Percentiles rank a stretch among this genome's conserved stretches.
These are phyloP conservation scores for Colletotrichum acutatum DNA, from an alignment of 2,329 filamentous ascomycete species.

Conservation along the genomic window DNA sequence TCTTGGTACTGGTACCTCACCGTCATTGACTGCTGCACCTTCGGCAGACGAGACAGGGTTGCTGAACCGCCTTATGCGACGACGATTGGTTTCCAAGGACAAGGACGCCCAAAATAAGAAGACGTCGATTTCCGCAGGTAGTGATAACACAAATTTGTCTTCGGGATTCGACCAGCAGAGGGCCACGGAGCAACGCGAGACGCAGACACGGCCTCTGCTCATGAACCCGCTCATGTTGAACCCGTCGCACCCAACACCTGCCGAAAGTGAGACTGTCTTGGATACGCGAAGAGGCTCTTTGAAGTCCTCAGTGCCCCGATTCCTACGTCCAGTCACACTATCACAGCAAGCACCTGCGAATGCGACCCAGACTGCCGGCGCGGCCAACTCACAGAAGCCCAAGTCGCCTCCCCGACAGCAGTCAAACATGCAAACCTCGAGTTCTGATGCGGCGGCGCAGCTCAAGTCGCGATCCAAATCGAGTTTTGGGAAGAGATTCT, in stretches of 20 bases:
- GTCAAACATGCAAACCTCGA: background rate
- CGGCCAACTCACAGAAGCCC: background rate
- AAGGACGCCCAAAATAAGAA: slow-evolving; percentile 19
- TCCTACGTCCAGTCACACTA: slow-evolving; percentile 12
- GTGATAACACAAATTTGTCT: background rate
- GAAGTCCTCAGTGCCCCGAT: slow-evolving; percentile 19
- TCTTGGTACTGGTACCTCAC: slow-evolving; percentile 2
- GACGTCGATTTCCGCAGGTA: background rate
- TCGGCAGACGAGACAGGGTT: slow-evolving; percentile 21
- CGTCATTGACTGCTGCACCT: slow-evolving; percentile 15
- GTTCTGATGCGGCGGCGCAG: background rate
- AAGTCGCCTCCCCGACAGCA: background rate
- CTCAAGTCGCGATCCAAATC: slow-evolving; percentile 25
- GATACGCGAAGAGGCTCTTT: background rate
- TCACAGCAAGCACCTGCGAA: background rate
- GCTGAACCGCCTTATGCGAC: slow-evolving; percentile 23
- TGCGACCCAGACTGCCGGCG: background rate
- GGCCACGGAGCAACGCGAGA: background rate
- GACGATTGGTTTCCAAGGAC: slow-evolving; percentile 26
- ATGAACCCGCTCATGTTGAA: background rate
- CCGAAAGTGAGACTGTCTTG: slow-evolving; percentile 4
- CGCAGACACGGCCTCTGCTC: slow-evolving; percentile 8
- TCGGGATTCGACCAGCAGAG: background rate
- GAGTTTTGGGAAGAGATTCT: slow-evolving; percentile 36
- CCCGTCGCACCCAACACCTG: slow-evolving; percentile 1